phyloP scores from a whole-genome alignment of 208 protist species.

The Trypanosoma scelopori region DNA sequence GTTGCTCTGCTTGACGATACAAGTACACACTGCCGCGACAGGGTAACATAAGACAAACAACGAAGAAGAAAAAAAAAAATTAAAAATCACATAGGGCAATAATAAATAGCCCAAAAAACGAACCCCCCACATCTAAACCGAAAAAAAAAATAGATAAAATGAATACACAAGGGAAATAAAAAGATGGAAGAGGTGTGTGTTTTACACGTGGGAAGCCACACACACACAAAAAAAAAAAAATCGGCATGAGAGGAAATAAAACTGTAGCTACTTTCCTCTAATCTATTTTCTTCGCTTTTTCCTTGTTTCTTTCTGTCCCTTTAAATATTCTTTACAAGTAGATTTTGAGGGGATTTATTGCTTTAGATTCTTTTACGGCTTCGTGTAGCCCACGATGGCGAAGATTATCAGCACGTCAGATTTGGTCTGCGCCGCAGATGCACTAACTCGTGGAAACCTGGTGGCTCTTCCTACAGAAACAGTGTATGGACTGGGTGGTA shows the following conservation, averaged over 20 bases:
- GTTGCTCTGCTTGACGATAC: neutral
- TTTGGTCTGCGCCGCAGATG: constrained; percentile 49
- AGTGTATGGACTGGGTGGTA: constrained; percentile 98
- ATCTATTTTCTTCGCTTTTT: constrained; percentile 14
- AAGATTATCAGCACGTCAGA: constrained; percentile 57
- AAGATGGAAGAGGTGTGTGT: neutral
- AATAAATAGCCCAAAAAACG: neutral
- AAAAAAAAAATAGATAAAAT: too few relatives aligned
- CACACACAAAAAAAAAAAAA: too few relatives aligned
- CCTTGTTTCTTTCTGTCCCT: neutral
- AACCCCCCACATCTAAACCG: too few relatives aligned
- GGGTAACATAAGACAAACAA: constrained; percentile 1
- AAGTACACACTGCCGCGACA: neutral
- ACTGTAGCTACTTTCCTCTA: neutral
- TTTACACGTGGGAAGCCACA: too few relatives aligned
- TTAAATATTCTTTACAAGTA: constrained; percentile 14
- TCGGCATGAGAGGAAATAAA: neutral
- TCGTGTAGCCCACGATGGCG: constrained; percentile 27
- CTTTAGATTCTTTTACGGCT: constrained; percentile 1
- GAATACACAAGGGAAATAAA: neutral
- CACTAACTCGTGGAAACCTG: constrained; percentile 58
- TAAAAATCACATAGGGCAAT: neutral
- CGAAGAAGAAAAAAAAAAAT: neutral
- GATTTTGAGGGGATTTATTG: constrained; percentile 18
- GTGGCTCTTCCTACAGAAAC: constrained; percentile 99